phyloP scores from a whole-genome alignment of 192 early-diverging fungal species.

The Cetraspora pellucida region DNA sequence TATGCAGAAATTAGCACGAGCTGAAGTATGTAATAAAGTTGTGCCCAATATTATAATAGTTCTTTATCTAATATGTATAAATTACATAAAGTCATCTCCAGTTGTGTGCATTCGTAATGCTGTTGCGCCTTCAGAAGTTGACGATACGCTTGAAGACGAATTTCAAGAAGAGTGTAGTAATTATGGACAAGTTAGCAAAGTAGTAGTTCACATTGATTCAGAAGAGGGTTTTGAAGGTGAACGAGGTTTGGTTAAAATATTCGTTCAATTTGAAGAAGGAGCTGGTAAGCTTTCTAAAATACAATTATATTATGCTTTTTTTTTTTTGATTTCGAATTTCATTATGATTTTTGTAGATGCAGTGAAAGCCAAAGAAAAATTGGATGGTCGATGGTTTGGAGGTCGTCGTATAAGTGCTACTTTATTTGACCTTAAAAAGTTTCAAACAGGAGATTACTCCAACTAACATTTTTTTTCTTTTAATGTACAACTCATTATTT shows the following conservation, averaged over 20 bases:
- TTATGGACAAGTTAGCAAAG: slow-evolving; percentile 71
- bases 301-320: neutral
- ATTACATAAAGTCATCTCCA: slow-evolving; percentile 40
- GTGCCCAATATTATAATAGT: neutral
- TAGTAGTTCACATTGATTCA: slow-evolving; percentile 60
- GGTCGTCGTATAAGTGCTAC: slow-evolving; percentile 70
- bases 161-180: slow-evolving; percentile 82
- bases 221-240: slow-evolving; percentile 40
- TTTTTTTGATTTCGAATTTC: neutral
- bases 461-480: neutral
- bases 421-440: slow-evolving; percentile 61
- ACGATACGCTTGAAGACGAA: slow-evolving; percentile 81
- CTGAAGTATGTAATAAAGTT: slow-evolving; percentile 36
- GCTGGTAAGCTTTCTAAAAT: slow-evolving; percentile 42
- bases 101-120: slow-evolving; percentile 73
- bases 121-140: slow-evolving; percentile 71
- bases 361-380: slow-evolving; percentile 59
- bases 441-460: slow-evolving; percentile 40
- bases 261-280: slow-evolving; percentile 68
- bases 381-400: slow-evolving; percentile 85
- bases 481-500: neutral
- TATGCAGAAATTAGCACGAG: slow-evolving; percentile 69
- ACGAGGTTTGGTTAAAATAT: slow-evolving; percentile 70
- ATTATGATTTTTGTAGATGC: slow-evolving; percentile 47
- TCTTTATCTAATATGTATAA: neutral